Evolutionary conservation across 2,329 filamentous ascomycete genomes (phyloP).

Genomic region (Berkeleyomyces basicola): DNA sequence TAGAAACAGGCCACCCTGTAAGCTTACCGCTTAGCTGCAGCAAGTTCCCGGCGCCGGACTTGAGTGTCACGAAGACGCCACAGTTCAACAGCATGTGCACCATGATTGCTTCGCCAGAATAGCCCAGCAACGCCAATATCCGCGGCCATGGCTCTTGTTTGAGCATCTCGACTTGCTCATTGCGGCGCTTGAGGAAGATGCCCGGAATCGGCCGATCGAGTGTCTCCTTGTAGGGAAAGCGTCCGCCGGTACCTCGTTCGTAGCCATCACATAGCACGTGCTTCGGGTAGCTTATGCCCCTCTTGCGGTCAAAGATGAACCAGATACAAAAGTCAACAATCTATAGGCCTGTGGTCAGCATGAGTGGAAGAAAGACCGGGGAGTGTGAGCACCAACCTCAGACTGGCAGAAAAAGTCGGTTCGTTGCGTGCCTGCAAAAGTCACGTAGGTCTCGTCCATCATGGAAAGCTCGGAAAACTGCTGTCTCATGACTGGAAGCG

Average conservation of each 20-base stretch:
- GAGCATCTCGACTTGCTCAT: constrained; percentile 37
- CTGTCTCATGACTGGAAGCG: neutral
- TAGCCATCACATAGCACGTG: constrained; percentile 79
- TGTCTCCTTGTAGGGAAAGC: constrained; percentile 20
- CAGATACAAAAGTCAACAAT: constrained; percentile 65
- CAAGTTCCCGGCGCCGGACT: constrained; percentile 46
- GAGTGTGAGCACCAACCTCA: constrained; percentile 34
- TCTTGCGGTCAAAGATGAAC: constrained; percentile 49
- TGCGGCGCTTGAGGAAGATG: constrained; percentile 48
- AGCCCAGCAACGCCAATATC: constrained; percentile 56
- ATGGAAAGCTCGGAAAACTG: constrained; percentile 2
- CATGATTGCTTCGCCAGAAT: constrained; percentile 61
- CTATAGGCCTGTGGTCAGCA: constrained; percentile 24
- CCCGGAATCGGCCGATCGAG: constrained; percentile 49
- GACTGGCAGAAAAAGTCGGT: constrained; percentile 38
- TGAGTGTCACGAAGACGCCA: constrained; percentile 53
- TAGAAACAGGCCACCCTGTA: neutral
- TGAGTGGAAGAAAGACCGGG: constrained; percentile 7
- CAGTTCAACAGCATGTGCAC: constrained; percentile 60
- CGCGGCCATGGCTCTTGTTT: constrained; percentile 60
- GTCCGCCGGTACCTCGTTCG: constrained; percentile 30
- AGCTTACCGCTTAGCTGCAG: constrained; percentile 58
- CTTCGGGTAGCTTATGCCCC: constrained; percentile 28
- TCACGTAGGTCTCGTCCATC: constrained; percentile 37
- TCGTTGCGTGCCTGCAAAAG: constrained; percentile 27